Base-by-base conservation (phyloP, 768 basidiomycete genomes). In the Cystofilobasidium macerans region DNA sequence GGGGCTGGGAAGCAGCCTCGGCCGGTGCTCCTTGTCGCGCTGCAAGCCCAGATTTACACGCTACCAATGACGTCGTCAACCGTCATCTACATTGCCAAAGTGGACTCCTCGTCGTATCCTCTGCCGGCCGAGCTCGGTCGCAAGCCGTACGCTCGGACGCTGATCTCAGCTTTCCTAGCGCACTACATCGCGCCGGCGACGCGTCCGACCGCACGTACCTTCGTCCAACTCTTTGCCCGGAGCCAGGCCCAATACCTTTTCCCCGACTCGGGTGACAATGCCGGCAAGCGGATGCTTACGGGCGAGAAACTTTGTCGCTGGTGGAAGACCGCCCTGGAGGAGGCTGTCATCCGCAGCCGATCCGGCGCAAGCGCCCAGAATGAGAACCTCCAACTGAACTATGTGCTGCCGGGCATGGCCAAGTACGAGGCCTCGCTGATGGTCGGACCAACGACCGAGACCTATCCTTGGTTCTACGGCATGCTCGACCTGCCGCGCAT, bases 171-270 rank as follows among this genome's bases (percentile, higher is more conserved):
- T 0, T 80, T 95, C 64, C 69, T 97, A 18, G n/a, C 67, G 1
- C 74, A 73, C 65, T 87, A 87, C 71, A 79, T 81, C 38, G 80
- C 85, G 64, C 84, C 84, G 0, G 65, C 70, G n/a, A 86, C 84
- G 59, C 78, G 87, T 32, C 86, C 87, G 3, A 81, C 81, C 3
- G 77, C 78, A 13, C 79, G 84, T 63, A 71, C 92, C 14, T 87
- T 87, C 82, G 79, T 95, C 28, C 89, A 94, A 70, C 78, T 97
- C 22, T 97, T 94, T 73, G 94, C 94, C 11, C 81, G 91, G 22
- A 84, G 89, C 3, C 93, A 97, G 76, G 79, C 77, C 40, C 93
- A 97, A 75, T 99, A 98, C 74, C 80, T 99, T 58, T 99, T 98
- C 76, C 87, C 93, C 0, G 91, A 91, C 74, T 90, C 88, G 13